phyloP scores from a whole-genome alignment of 1,284 basidiomycete species.

The Rhodotorula sp. region DNA sequence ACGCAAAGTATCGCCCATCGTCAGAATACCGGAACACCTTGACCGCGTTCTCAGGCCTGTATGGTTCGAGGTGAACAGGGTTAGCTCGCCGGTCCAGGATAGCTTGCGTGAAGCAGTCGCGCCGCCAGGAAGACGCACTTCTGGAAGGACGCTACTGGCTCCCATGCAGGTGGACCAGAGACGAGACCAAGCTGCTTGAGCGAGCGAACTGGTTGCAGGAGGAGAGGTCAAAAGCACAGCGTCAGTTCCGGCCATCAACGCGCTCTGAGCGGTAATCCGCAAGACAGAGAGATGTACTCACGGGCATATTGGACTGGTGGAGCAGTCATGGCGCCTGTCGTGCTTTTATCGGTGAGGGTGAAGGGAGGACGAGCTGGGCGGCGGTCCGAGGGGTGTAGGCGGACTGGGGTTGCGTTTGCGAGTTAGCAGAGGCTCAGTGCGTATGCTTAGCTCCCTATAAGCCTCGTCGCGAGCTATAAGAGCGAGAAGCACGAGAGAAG shows the following conservation, averaged over 20 bases:
- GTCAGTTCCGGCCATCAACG: background rate
- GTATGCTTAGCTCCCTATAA: no score
- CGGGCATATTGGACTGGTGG: constrained; percentile 32
- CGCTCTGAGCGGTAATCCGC: background rate
- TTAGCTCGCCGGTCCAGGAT: background rate
- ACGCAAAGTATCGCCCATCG: constrained; percentile 83
- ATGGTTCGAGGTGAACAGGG: background rate
- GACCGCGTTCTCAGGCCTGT: constrained; percentile 63
- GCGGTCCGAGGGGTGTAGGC: background rate
- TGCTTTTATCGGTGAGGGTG: background rate
- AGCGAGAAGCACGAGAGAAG: no score
- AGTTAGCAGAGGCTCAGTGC: background rate
- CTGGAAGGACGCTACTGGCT: constrained; percentile 64
- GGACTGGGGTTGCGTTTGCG: background rate
- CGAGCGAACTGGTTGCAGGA: constrained; percentile 69
- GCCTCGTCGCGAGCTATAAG: no score
- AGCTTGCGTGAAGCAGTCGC: background rate
- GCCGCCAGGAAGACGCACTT: constrained; percentile 47
- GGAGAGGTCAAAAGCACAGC: background rate
- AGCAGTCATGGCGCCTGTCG: constrained; percentile 13
- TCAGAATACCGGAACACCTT: constrained; percentile 79
- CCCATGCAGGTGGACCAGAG: constrained; percentile 74
- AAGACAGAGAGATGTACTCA: background rate
- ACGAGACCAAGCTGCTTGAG: constrained; percentile 89
- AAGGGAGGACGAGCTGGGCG: background rate